Percentiles rank a stretch among this genome's conserved stretches.
phyloP scores from a whole-genome alignment of 257 asterid species.

The Gentiana dahurica region DNA sequence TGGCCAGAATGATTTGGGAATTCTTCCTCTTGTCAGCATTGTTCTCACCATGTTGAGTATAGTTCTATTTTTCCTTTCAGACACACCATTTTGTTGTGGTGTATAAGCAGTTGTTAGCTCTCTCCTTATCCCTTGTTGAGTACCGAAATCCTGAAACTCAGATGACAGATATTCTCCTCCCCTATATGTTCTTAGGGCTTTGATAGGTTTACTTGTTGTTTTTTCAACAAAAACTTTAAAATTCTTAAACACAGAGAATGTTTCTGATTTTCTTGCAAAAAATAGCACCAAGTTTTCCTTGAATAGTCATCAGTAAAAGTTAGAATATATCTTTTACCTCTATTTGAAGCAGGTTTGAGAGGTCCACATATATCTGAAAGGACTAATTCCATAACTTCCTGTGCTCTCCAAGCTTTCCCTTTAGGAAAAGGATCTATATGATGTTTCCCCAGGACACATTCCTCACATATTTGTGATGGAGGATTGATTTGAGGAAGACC shows the following conservation, averaged over 20 bases:
- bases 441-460: not conserved
- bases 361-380: conserved; percentile 2
- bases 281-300: not conserved
- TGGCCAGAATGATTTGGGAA: not conserved
- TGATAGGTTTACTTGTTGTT: not conserved
- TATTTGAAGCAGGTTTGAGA: not conserved
- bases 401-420: not conserved
- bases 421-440: not conserved
- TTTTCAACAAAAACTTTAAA: conserved; percentile 1
- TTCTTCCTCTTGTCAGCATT: not conserved
- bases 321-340: not conserved
- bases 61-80: conserved; percentile 1
- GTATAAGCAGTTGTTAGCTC: conserved; percentile 5
- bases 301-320: conserved; percentile 2
- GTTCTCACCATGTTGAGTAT: not conserved
- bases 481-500: not conserved
- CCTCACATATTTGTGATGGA: not conserved
- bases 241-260: not conserved
- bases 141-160: not conserved
- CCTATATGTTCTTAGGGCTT: not conserved
- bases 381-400: not conserved
- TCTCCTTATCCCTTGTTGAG: not conserved
- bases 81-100: conserved; percentile 7
- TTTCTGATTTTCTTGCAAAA: not conserved
- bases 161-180: conserved; percentile 7